Percentiles rank a stretch among this genome's conserved stretches.
phyloP scores from a whole-genome alignment of 257 asterid species.

The Primulina huaijiensis region DNA sequence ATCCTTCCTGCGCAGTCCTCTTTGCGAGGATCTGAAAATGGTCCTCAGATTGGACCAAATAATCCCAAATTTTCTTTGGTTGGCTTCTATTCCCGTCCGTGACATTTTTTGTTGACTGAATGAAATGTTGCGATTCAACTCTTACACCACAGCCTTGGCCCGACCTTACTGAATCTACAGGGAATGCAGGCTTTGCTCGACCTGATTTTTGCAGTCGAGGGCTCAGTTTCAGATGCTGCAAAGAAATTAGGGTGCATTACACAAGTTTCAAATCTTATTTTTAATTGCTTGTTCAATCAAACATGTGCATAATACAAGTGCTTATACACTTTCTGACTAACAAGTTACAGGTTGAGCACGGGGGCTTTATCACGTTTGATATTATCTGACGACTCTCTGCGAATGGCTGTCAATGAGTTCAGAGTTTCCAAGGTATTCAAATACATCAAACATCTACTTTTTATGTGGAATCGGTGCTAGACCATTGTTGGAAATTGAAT shows the following conservation, averaged over 20 bases:
- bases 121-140: conserved; percentile 9
- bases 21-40: conserved; percentile 57
- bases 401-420: conserved; percentile 78
- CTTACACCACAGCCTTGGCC: conserved; percentile 3
- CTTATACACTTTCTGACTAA: conserved; percentile 16
- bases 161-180: conserved; percentile 34
- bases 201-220: conserved; percentile 73
- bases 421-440: conserved; percentile 66
- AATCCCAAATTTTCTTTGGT: conserved; percentile 79
- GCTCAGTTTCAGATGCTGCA: conserved; percentile 87
- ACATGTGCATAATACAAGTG: conserved; percentile 17
- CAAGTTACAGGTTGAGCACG: conserved; percentile 69
- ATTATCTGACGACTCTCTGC: conserved; percentile 82
- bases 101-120: conserved; percentile 6
- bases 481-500: background rate
- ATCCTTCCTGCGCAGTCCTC: conserved; percentile 83
- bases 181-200: conserved; percentile 97
- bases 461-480: background rate
- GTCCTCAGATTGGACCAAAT: conserved; percentile 88
- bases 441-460: background rate
- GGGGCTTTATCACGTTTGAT: conserved; percentile 89
- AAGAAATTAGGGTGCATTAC: conserved; percentile 71
- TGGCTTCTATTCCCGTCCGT: conserved; percentile 26
- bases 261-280: background rate
- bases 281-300: conserved; percentile 12